Percentiles rank a stretch among this genome's conserved stretches.
Evolutionary conservation across 2,329 filamentous ascomycete genomes (phyloP).

Genomic region (Cladophialophora exuberans): DNA sequence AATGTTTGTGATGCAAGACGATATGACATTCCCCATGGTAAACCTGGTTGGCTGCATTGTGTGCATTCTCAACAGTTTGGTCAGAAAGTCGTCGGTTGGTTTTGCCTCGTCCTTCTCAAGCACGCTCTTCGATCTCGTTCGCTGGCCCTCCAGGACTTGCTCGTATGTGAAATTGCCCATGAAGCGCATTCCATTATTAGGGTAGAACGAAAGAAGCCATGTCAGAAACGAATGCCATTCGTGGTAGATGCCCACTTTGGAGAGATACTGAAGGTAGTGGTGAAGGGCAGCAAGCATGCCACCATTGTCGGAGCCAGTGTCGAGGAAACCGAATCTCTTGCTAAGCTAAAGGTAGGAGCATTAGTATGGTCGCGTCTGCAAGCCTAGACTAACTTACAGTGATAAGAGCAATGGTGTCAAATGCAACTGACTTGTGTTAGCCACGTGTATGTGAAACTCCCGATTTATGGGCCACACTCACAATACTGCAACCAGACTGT

Average conservation of each 20-base stretch:
- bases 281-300: constrained; percentile 44
- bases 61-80: constrained; percentile 45
- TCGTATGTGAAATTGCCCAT: constrained; percentile 40
- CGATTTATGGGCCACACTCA: constrained; percentile 42
- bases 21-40: constrained; percentile 36
- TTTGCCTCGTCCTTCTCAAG: constrained; percentile 28
- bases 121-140: constrained; percentile 19
- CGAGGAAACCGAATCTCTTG: constrained; percentile 41
- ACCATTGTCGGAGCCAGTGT: constrained; percentile 38
- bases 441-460: background rate
- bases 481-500: constrained; percentile 46
- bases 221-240: constrained; percentile 44
- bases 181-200: constrained; percentile 37
- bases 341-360: constrained; percentile 33
- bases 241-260: constrained; percentile 47
- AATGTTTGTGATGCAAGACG: constrained; percentile 31
- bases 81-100: constrained; percentile 43
- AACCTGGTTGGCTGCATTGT: constrained; percentile 34
- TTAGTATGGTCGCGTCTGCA: background rate
- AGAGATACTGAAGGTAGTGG: constrained; percentile 42
- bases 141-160: constrained; percentile 35
- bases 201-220: constrained; percentile 36
- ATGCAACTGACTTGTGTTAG: constrained; percentile 31
- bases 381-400: constrained; percentile 23
- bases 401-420: constrained; percentile 41